A percentile compares a stretch with the other conserved stretches of the same genome.
Evolutionary conservation across 768 basidiomycete species (phyloP).

Genomic region (Boletus pseudo-olivaceus): DNA sequence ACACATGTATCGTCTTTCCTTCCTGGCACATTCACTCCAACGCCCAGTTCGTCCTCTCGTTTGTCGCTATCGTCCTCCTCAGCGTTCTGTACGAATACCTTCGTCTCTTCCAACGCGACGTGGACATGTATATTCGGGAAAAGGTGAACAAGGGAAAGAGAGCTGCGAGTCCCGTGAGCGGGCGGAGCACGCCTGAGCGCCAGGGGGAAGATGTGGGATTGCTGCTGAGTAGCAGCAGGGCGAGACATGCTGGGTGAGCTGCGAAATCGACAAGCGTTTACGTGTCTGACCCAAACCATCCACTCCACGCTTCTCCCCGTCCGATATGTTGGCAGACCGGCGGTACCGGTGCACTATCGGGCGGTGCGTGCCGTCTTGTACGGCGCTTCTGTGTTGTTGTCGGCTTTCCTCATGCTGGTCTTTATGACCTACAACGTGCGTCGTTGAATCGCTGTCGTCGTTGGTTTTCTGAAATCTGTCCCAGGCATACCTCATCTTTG

Average conservation of each 20-base stretch:
- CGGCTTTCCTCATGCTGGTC: constrained; percentile 91
- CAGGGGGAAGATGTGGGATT: constrained; percentile 55
- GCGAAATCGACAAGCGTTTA: background rate
- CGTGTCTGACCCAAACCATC: too few relatives aligned
- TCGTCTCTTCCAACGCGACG: constrained; percentile 53
- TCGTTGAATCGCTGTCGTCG: constrained; percentile 6
- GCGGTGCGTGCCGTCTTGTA: constrained; percentile 66
- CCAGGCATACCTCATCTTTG: constrained; percentile 81
- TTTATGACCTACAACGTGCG: constrained; percentile 97
- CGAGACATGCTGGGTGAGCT: constrained; percentile 41
- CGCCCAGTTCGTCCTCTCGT: constrained; percentile 59
- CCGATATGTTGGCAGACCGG: background rate
- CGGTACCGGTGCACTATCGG: constrained; percentile 35
- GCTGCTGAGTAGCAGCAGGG: constrained; percentile 41
- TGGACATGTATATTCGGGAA: constrained; percentile 59
- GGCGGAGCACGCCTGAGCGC: constrained; percentile 39
- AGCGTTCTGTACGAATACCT: constrained; percentile 82
- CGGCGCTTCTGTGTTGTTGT: constrained; percentile 70
- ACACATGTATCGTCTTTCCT: constrained; percentile 79
- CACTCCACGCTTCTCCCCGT: background rate
- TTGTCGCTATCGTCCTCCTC: constrained; percentile 58
- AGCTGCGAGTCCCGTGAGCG: constrained; percentile 40
- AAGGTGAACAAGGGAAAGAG: constrained; percentile 46
- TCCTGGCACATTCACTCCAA: constrained; percentile 70
- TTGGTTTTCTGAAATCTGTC: background rate